Percentiles rank a stretch among this genome's conserved stretches.
phyloP scores from a whole-genome alignment of 805 yeast genomes.

The Yarrowia divulgata region DNA sequence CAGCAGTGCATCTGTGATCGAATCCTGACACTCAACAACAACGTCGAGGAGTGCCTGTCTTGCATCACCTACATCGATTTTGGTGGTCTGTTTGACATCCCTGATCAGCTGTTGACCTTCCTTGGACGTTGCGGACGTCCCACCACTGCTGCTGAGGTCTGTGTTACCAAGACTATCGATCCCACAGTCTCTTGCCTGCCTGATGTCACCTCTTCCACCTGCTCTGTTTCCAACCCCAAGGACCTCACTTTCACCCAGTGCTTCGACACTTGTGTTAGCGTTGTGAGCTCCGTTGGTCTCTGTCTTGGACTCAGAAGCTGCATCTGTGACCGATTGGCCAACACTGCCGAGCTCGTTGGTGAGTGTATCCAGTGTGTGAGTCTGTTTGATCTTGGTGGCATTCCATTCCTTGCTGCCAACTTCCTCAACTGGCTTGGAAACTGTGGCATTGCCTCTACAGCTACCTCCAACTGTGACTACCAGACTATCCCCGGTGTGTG shows the following conservation, averaged over 20 bases:
- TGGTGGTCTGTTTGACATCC: constrained; percentile 6
- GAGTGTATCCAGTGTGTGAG: constrained; percentile 25
- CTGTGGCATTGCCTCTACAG: not conserved
- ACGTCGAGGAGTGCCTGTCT: constrained; percentile 7
- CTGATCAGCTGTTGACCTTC: constrained; percentile 9
- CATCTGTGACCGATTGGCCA: constrained; percentile 14
- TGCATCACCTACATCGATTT: constrained; percentile 16
- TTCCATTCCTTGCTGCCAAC: constrained; percentile 16
- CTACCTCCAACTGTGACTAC: not conserved
- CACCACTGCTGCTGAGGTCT: constrained; percentile 14
- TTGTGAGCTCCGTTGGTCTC: constrained; percentile 5
- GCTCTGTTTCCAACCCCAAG: not conserved
- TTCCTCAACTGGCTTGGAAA: constrained; percentile 15
- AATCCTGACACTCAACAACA: not conserved
- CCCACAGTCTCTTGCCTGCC: constrained; percentile 24
- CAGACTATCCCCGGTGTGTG: constrained; percentile 23
- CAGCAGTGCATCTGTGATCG: constrained; percentile 27
- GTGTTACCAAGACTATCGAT: constrained; percentile 18
- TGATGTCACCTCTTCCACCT: constrained; percentile 11
- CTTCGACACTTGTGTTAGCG: not conserved
- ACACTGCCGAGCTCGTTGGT: constrained; percentile 11
- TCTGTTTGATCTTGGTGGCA: constrained; percentile 9
- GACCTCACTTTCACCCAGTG: not conserved
- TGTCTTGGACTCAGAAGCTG: constrained; percentile 10
- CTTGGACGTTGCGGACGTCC: constrained; percentile 11